Conservation (phyloP, 2,329 filamentous ascomycete species). For the Chaetomiaceae sp. region DNA sequence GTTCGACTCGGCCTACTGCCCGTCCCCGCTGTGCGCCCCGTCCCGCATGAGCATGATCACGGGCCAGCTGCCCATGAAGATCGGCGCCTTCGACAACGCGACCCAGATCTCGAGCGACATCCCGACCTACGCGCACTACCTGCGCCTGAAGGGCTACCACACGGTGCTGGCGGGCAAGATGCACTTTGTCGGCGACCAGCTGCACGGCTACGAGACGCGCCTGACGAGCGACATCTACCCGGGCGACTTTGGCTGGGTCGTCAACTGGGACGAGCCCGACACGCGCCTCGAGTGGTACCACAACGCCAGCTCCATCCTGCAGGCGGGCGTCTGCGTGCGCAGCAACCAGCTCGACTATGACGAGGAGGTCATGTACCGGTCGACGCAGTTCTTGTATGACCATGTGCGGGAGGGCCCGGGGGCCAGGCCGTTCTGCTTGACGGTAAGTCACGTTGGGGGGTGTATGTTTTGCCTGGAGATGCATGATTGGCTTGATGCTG, state of each 20-base stretch:
- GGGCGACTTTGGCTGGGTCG: conserved; percentile 88
- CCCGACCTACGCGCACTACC: conserved; percentile 89
- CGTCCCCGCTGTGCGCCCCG: conserved; percentile 85
- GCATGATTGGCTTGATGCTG: not conserved
- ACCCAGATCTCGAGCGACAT: conserved; percentile 77
- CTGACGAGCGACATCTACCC: conserved; percentile 96
- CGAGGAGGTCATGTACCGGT: conserved; percentile 91
- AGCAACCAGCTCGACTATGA: conserved; percentile 96
- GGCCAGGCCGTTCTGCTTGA: conserved; percentile 78
- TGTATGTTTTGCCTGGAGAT: not conserved
- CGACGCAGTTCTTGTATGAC: conserved; percentile 85
- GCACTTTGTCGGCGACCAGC: conserved; percentile 93
- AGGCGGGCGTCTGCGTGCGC: conserved; percentile 81
- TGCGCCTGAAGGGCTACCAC: conserved; percentile 80
- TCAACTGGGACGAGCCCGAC: conserved; percentile 91
- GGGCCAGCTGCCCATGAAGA: conserved; percentile 85
- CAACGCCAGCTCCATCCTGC: conserved; percentile 88
- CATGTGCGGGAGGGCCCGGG: conserved; percentile 74
- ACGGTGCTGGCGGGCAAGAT: conserved; percentile 92
- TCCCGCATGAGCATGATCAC: conserved; percentile 94
- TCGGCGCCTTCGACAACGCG: conserved; percentile 88
- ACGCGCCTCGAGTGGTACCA: conserved; percentile 91
- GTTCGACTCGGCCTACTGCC: conserved; percentile 93
- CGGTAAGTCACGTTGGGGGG: conserved; percentile 40
- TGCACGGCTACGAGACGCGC: conserved; percentile 89